Percentiles rank a stretch among this genome's conserved stretches.
phyloP scores from a whole-genome alignment of 176 grass and related monocot species.

The Puccinellia tenuiflora region DNA sequence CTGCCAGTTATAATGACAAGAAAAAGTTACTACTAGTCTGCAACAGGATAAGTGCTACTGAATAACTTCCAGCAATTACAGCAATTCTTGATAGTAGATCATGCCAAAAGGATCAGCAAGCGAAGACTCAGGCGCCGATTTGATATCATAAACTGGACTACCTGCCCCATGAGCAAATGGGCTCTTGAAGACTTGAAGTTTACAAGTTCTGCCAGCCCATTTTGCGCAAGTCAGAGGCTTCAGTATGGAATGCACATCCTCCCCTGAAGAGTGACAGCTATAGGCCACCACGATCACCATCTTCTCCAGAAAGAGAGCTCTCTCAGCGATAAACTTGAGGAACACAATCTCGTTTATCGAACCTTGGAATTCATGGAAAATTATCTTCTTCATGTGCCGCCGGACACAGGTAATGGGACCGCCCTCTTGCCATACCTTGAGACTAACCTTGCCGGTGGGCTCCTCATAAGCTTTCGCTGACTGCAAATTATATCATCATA shows the following conservation, averaged over 20 bases:
- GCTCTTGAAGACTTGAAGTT: not conserved
- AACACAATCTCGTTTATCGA: not conserved
- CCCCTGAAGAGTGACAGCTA: not conserved
- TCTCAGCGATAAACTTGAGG: not conserved
- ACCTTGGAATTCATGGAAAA: not conserved
- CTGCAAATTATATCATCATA: not conserved
- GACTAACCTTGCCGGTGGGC: not conserved
- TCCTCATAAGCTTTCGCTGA: not conserved
- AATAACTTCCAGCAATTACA: not conserved
- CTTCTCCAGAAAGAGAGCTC: not conserved
- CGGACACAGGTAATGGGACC: not conserved
- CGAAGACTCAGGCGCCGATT: not conserved
- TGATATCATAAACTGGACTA: not conserved
- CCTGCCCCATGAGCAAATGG: not conserved
- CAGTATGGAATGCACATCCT: not conserved
- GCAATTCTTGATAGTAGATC: not conserved
- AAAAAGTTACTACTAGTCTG: not conserved
- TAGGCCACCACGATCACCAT: not conserved
- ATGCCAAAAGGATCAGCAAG: not conserved
- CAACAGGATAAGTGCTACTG: not conserved
- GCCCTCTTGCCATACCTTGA: not conserved
- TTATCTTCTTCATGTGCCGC: not conserved
- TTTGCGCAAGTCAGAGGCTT: not conserved
- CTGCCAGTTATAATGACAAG: not conserved
- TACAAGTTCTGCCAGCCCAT: not conserved